These are phyloP conservation scores for Cyclotella choctawhatcheeana DNA, from an alignment of 108 stramenopile genomes.

Conservation along the genomic window DNA sequence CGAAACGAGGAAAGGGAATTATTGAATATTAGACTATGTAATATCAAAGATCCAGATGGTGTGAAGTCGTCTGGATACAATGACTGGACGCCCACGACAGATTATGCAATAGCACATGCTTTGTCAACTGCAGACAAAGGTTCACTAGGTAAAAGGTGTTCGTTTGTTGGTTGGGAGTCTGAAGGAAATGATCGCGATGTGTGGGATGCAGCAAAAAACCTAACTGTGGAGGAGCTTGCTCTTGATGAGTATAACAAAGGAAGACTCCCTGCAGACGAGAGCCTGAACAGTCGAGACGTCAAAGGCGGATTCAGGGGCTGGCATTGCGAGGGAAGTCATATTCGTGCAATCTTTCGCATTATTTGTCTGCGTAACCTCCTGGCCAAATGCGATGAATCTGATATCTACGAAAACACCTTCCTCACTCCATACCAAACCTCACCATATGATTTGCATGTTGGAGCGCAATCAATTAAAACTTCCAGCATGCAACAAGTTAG, in stretches of 20 bases:
- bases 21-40: slow-evolving; percentile 61
- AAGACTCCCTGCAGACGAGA: slow-evolving; percentile 55
- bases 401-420: slow-evolving; percentile 54
- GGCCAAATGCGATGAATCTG: not conserved
- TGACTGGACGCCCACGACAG: slow-evolving; percentile 78
- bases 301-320: slow-evolving; percentile 77
- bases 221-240: slow-evolving; percentile 88
- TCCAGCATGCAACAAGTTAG: slow-evolving; percentile 1
- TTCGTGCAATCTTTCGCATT: slow-evolving; percentile 79
- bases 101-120: slow-evolving; percentile 73
- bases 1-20: slow-evolving; percentile 47
- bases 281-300: not conserved
- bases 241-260: slow-evolving; percentile 74
- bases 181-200: slow-evolving; percentile 43
- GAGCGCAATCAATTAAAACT: slow-evolving; percentile 13
- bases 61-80: slow-evolving; percentile 28
- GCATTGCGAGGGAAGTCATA: slow-evolving; percentile 83
- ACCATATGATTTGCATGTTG: slow-evolving; percentile 86
- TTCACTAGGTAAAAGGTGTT: slow-evolving; percentile 58
- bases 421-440: slow-evolving; percentile 83
- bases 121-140: slow-evolving; percentile 21
- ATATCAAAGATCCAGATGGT: slow-evolving; percentile 11
- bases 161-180: slow-evolving; percentile 75
- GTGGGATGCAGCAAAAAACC: slow-evolving; percentile 34
- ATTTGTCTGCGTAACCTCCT: slow-evolving; percentile 49